phyloP scores from a whole-genome alignment of 257 asterid species.

The Anisodus acutangulus region DNA sequence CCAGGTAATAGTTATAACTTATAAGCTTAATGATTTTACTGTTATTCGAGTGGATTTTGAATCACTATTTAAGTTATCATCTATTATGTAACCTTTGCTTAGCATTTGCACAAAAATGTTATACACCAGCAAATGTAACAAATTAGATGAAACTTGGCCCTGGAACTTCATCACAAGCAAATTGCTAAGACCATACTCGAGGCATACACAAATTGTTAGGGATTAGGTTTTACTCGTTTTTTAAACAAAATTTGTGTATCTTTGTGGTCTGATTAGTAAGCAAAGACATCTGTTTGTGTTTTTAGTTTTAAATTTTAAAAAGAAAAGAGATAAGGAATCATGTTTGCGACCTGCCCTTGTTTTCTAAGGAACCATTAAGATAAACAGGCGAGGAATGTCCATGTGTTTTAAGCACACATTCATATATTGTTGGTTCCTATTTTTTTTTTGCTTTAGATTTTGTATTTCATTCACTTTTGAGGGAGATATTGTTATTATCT shows the following conservation, averaged over 20 bases:
- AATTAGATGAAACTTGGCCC: not conserved
- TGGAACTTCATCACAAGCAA: not conserved
- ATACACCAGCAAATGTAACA: not conserved
- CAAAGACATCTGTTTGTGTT: not conserved
- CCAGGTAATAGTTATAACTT: not conserved
- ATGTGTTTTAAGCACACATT: not conserved
- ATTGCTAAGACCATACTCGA: not conserved
- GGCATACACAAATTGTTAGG: slow-evolving; percentile 17
- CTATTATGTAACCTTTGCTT: not conserved
- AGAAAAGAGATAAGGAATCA: not conserved
- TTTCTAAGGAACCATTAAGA: not conserved
- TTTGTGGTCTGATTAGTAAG: not conserved
- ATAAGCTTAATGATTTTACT: not conserved
- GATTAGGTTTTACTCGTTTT: not conserved
- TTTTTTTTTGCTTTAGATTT: not conserved
- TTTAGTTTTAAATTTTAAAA: slow-evolving; percentile 12
- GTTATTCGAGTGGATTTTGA: not conserved
- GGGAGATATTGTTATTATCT: slow-evolving; percentile 1
- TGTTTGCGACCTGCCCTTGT: not conserved
- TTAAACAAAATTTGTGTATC: not conserved
- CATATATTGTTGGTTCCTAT: slow-evolving; percentile 13
- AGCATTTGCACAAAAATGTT: not conserved
- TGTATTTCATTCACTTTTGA: not conserved
- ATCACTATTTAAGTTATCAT: slow-evolving; percentile 1
- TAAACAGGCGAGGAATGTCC: slow-evolving; percentile 12